Conservation (phyloP, 225 moss, liverwort and hornwort species). For the Sphagnum contortum region DNA sequence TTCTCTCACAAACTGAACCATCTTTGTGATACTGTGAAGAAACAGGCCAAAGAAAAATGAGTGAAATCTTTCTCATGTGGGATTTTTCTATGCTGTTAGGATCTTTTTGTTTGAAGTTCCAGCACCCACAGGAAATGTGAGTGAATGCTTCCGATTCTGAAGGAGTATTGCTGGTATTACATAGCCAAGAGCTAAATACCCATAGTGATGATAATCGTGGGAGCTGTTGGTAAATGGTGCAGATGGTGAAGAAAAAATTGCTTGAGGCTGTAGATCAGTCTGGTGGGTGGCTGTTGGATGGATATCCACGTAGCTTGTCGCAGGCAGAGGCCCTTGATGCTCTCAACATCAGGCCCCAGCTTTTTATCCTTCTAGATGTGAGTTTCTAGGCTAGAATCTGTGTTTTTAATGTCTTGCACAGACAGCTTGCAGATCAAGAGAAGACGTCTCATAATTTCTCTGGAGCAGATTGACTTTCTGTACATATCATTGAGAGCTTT, state of each 20-base stretch:
- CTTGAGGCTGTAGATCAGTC: constrained; percentile 21
- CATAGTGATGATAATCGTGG: background rate
- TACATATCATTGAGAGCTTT: background rate
- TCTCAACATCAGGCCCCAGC: constrained; percentile 55
- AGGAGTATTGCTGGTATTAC: too few relatives aligned
- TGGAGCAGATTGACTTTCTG: background rate
- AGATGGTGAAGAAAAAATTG: constrained; percentile 81
- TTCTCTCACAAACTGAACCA: too few relatives aligned
- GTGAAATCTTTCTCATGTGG: too few relatives aligned
- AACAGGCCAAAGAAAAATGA: too few relatives aligned
- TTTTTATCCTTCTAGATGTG: constrained; percentile 87
- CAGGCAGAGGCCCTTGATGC: constrained; percentile 78
- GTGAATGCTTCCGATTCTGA: too few relatives aligned
- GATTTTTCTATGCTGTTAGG: too few relatives aligned
- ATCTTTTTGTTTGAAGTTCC: background rate
- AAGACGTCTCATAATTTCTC: background rate
- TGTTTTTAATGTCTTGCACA: background rate
- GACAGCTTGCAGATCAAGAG: background rate
- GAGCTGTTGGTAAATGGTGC: constrained; percentile 4
- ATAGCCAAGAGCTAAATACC: background rate
- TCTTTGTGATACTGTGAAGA: too few relatives aligned
- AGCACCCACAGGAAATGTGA: background rate
- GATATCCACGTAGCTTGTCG: constrained; percentile 80
- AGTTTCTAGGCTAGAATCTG: background rate
- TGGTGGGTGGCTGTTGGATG: constrained; percentile 88